Evolutionary conservation across 2,329 filamentous ascomycete genomes (phyloP).

Genomic region (Lachnellula occidentalis): DNA sequence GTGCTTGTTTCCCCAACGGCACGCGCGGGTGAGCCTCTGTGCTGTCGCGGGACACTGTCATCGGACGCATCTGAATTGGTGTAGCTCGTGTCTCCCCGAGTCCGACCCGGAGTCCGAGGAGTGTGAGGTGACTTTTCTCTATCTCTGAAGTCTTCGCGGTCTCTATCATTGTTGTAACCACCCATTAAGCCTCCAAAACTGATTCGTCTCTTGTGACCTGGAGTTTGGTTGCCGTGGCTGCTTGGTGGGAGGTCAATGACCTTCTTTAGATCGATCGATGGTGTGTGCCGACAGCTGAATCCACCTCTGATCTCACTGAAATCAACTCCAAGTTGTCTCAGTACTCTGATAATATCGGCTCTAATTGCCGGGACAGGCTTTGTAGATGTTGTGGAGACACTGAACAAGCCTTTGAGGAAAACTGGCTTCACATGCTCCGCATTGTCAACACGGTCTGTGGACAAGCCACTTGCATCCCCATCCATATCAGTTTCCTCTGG

Average conservation of each 20-base stretch:
- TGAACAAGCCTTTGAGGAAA: constrained; percentile 93
- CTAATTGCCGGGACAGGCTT: constrained; percentile 84
- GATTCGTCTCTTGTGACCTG: constrained; percentile 69
- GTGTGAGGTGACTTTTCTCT: constrained; percentile 46
- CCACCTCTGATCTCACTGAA: constrained; percentile 90
- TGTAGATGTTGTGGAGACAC: constrained; percentile 91
- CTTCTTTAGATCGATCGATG: constrained; percentile 82
- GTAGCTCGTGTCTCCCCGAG: constrained; percentile 62
- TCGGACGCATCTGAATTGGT: constrained; percentile 84
- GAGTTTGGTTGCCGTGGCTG: constrained; percentile 42
- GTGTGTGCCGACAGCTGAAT: constrained; percentile 81
- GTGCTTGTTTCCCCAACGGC: constrained; percentile 84
- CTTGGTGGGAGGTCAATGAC: constrained; percentile 57
- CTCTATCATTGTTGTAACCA: constrained; percentile 49
- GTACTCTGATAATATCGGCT: constrained; percentile 81
- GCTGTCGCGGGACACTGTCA: constrained; percentile 55
- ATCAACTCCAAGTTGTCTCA: constrained; percentile 83
- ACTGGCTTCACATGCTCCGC: constrained; percentile 88
- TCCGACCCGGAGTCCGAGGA: constrained; percentile 41
- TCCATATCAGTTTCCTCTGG: constrained; percentile 89
- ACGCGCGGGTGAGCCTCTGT: constrained; percentile 47
- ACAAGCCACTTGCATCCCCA: constrained; percentile 54
- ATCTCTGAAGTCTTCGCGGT: constrained; percentile 67
- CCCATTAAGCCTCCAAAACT: constrained; percentile 70
- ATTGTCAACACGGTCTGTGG: constrained; percentile 56